Conservation (phyloP, 2,329 filamentous ascomycete genomes). For the Fusarium bulbicola region DNA sequence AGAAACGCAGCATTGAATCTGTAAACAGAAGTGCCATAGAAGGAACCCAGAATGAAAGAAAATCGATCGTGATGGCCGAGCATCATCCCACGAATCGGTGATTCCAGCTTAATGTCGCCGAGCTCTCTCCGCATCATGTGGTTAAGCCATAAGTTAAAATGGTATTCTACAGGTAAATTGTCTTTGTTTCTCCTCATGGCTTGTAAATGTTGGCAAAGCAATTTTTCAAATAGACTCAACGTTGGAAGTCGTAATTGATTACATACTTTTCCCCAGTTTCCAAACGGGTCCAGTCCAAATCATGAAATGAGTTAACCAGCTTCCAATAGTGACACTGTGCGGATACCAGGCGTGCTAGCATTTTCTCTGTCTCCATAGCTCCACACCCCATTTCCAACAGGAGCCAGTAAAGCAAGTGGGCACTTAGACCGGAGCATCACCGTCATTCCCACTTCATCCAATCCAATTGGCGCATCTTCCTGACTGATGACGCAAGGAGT, state of each 20-base stretch:
- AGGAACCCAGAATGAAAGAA: constrained; percentile 14
- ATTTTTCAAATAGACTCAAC: neutral
- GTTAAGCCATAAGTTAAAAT: neutral
- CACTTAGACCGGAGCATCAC: constrained; percentile 18
- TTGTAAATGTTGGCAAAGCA: constrained; percentile 8
- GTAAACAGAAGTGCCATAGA: constrained; percentile 19
- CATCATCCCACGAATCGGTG: constrained; percentile 17
- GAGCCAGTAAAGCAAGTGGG: constrained; percentile 25
- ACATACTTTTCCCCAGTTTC: neutral
- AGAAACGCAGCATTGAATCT: constrained; percentile 3
- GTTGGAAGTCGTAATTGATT: neutral
- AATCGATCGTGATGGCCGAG: constrained; percentile 18
- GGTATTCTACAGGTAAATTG: neutral
- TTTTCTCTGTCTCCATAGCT: constrained; percentile 29
- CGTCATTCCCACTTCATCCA: constrained; percentile 35
- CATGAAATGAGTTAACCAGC: constrained; percentile 5
- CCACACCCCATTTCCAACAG: constrained; percentile 32
- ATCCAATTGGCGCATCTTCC: constrained; percentile 33
- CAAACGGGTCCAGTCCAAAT: neutral
- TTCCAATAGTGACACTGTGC: constrained; percentile 33
- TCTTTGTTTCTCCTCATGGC: neutral
- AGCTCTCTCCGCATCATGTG: neutral
- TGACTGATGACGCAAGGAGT: constrained; percentile 40
- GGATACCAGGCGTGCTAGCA: constrained; percentile 15
- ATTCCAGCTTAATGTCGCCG: neutral